These are phyloP conservation scores for Gnomoniopsis smithogilvyi DNA, from an alignment of 2,329 filamentous ascomycete genomes.

Conservation along the genomic window DNA sequence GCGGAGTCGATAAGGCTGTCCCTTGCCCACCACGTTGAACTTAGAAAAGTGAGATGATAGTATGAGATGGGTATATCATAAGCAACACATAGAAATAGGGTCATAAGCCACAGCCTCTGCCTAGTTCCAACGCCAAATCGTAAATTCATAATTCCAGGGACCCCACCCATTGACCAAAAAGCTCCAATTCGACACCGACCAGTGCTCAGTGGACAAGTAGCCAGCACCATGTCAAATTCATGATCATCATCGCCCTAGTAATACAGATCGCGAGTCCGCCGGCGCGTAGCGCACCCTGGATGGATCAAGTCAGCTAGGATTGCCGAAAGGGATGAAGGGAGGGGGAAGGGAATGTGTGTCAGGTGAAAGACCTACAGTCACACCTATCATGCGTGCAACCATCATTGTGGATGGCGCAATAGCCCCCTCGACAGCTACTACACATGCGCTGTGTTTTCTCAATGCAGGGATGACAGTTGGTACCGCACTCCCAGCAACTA, in stretches of 20 bases:
- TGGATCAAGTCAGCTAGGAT: conserved; percentile 1
- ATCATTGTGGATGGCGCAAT: conserved; percentile 81
- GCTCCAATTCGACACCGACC: neutral
- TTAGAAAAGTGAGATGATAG: neutral
- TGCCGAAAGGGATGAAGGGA: no score
- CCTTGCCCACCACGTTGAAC: neutral
- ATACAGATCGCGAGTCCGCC: neutral
- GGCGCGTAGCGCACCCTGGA: conserved; percentile 15
- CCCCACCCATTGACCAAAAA: neutral
- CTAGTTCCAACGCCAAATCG: neutral
- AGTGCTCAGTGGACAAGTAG: neutral
- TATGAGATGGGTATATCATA: conserved; percentile 4
- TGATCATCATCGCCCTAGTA: neutral
- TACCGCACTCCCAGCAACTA: conserved; percentile 85
- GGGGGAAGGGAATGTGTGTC: conserved; percentile 12
- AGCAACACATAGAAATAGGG: neutral
- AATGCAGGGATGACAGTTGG: conserved; percentile 78
- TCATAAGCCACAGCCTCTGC: neutral
- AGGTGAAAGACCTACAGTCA: conserved; percentile 36
- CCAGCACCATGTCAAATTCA: neutral
- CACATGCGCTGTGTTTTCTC: conserved; percentile 68
- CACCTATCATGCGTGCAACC: conserved; percentile 62
- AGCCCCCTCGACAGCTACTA: conserved; percentile 70
- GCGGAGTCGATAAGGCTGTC: no score
- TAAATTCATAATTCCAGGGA: neutral